phyloP scores from a whole-genome alignment of 164 flowering plant species.

The Annona cherimola region DNA sequence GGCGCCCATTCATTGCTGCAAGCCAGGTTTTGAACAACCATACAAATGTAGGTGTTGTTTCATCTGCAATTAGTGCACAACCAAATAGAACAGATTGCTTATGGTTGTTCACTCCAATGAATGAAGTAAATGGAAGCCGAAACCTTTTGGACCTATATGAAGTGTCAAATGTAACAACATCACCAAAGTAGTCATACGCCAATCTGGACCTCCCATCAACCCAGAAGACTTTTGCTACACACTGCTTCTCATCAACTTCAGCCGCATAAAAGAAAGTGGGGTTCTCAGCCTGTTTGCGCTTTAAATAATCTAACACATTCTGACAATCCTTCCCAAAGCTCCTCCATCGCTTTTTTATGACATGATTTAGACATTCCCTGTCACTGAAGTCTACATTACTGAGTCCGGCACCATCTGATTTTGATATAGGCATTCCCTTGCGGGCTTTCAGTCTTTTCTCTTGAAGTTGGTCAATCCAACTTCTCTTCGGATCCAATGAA shows the following conservation, averaged over 20 bases:
- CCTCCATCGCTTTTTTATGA: conserved; percentile 1
- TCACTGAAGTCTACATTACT: neutral
- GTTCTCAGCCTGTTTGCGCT: neutral
- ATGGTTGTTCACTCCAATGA: conserved; percentile 13
- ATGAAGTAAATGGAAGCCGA: conserved; percentile 7
- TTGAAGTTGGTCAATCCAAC: neutral
- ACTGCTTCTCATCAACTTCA: neutral
- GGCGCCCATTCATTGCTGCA: conserved; percentile 11
- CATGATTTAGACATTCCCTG: neutral
- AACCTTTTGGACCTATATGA: conserved; percentile 4
- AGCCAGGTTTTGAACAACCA: conserved; percentile 17
- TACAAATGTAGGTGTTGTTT: conserved; percentile 1
- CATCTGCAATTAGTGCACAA: conserved; percentile 12
- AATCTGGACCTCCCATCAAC: conserved; percentile 12
- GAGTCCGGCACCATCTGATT: neutral
- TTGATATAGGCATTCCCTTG: neutral
- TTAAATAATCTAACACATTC: neutral
- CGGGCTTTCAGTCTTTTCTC: conserved; percentile 7
- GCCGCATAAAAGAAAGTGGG: conserved; percentile 8
- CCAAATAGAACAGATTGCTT: conserved; percentile 11
- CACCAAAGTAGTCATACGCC: conserved; percentile 11
- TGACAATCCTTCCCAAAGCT: neutral
- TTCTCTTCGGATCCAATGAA: neutral
- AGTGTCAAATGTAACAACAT: conserved; percentile 11
- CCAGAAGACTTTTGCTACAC: conserved; percentile 3